phyloP scores from a whole-genome alignment of 2,329 filamentous ascomycete genomes.

The Catunica adiposa region DNA sequence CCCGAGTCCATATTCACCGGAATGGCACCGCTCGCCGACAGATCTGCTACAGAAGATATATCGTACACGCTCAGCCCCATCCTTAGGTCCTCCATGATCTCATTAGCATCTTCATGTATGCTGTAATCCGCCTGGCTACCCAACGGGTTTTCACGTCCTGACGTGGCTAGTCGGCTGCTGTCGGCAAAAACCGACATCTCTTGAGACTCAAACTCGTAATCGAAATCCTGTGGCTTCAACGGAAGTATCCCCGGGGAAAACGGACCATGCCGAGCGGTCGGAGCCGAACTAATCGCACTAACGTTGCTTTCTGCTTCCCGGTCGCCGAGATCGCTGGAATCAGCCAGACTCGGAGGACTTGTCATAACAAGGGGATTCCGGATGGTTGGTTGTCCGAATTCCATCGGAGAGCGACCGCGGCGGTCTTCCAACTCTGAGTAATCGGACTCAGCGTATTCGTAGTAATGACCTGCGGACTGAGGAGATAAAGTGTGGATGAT shows the following conservation, averaged over 20 bases:
- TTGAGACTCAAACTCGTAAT: background rate
- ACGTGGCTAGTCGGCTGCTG: background rate
- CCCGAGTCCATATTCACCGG: background rate
- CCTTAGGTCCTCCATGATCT: background rate
- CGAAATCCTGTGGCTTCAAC: background rate
- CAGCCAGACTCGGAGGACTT: constrained; percentile 11
- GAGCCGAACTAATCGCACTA: background rate
- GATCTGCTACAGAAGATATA: constrained; percentile 5
- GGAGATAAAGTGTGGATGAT: constrained; percentile 18
- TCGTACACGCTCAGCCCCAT: background rate
- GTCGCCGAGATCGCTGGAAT: constrained; percentile 8
- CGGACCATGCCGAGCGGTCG: background rate
- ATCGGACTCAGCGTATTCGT: constrained; percentile 7
- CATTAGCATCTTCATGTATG: constrained; percentile 4
- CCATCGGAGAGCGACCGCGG: constrained; percentile 13
- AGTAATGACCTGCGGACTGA: constrained; percentile 9
- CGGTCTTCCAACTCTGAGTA: constrained; percentile 10
- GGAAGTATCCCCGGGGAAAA: background rate
- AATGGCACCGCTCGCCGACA: background rate
- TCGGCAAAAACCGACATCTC: constrained; percentile 7
- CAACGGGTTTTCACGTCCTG: background rate
- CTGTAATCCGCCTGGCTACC: background rate
- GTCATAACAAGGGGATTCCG: constrained; percentile 13
- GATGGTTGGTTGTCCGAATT: constrained; percentile 10
- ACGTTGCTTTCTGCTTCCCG: constrained; percentile 1